These are phyloP conservation scores for Ophiostoma novo-ulmi DNA, from an alignment of 2,329 filamentous ascomycete genomes.

Conservation along the genomic window DNA sequence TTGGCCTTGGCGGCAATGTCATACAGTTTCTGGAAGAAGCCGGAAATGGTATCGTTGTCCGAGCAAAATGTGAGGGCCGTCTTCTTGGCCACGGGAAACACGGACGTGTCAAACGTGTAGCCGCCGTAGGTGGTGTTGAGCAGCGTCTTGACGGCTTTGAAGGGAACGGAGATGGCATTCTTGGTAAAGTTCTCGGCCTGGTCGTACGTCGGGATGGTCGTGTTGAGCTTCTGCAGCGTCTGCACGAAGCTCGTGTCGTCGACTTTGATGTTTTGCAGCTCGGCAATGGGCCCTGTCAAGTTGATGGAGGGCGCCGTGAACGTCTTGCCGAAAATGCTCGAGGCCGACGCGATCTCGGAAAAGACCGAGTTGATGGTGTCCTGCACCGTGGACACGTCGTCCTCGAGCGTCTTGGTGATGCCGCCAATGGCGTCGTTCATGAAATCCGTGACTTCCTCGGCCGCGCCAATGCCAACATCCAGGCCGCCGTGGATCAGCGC, in stretches of 20 bases:
- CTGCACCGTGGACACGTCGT: conserved; percentile 40
- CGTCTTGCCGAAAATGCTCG: conserved; percentile 41
- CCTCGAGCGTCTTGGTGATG: conserved; percentile 53
- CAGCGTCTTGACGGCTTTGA: conserved; percentile 68
- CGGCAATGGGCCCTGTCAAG: conserved; percentile 57
- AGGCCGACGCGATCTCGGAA: conserved; percentile 49
- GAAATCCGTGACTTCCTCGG: conserved; percentile 41
- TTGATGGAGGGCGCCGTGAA: conserved; percentile 48
- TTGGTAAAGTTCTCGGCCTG: conserved; percentile 79
- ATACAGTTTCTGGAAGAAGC: conserved; percentile 74
- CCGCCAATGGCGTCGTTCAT: conserved; percentile 49
- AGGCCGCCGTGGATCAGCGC: conserved; percentile 75
- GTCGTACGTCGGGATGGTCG: conserved; percentile 74
- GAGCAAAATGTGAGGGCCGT: conserved; percentile 82
- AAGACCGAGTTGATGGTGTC: conserved; percentile 54
- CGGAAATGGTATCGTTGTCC: conserved; percentile 71
- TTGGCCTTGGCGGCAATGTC: conserved; percentile 62
- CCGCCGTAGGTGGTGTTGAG: conserved; percentile 65
- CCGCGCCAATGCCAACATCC: conserved; percentile 53
- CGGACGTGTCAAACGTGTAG: conserved; percentile 71
- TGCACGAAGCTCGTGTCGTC: conserved; percentile 61
- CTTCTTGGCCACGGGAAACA: conserved; percentile 81
- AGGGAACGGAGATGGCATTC: conserved; percentile 68
- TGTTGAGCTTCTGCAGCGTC: conserved; percentile 67
- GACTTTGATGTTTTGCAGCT: conserved; percentile 66